Conservation (phyloP, 306 rosid species). For the Quercus wislizeni region DNA sequence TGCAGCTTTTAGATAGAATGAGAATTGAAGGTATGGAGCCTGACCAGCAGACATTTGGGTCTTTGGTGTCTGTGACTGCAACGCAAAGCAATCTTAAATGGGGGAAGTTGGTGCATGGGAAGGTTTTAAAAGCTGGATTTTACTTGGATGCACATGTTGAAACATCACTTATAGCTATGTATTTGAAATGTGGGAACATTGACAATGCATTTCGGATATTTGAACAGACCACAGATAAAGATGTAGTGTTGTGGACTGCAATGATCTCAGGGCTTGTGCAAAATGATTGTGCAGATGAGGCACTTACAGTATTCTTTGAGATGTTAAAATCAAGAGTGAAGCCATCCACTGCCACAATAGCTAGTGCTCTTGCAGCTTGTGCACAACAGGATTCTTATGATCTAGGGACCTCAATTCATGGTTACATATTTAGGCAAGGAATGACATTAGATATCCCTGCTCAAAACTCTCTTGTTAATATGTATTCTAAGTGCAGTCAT, state of each 20-base stretch:
- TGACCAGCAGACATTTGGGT: constrained; percentile 54
- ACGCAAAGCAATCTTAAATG: constrained; percentile 41
- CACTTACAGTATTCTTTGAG: constrained; percentile 39
- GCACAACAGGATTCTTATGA: constrained; percentile 50
- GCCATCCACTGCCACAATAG: constrained; percentile 64
- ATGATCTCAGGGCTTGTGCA: constrained; percentile 82
- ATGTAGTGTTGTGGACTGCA: constrained; percentile 73
- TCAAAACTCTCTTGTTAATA: constrained; percentile 66
- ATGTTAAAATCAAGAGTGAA: constrained; percentile 50
- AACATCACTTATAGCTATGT: constrained; percentile 58
- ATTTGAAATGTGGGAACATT: constrained; percentile 50
- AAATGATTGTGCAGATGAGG: constrained; percentile 52
- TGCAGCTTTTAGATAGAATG: constrained; percentile 45
- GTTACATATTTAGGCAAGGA: constrained; percentile 54
- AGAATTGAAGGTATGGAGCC: constrained; percentile 36
- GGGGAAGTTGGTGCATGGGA: constrained; percentile 65
- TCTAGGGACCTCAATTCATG: constrained; percentile 56
- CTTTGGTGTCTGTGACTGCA: constrained; percentile 44
- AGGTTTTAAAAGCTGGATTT: constrained; percentile 55
- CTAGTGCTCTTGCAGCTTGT: constrained; percentile 66
- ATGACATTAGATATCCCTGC: constrained; percentile 53
- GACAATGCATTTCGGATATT: constrained; percentile 55
- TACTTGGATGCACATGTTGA: constrained; percentile 50
- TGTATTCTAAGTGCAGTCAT: constrained; percentile 71
- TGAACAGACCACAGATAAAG: constrained; percentile 37